Percentiles rank a stretch among this genome's conserved stretches.
Conservation (phyloP, 1,139 yeast species). For the Yamadazyma membranifaciens region DNA sequence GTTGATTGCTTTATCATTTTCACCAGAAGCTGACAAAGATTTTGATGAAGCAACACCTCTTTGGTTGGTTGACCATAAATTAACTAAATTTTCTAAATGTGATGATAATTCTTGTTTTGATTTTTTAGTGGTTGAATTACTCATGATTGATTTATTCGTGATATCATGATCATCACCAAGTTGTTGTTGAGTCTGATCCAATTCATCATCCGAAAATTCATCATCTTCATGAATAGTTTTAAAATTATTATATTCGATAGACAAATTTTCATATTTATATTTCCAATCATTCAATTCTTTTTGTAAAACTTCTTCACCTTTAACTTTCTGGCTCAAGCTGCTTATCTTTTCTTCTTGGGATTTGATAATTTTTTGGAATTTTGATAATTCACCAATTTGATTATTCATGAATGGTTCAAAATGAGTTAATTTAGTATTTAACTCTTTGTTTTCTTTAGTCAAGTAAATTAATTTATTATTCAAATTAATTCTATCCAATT, state of each 20-base stretch:
- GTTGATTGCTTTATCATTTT: slow-evolving; percentile 4
- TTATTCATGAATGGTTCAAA: slow-evolving; percentile 57
- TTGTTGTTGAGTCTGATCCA: slow-evolving; percentile 18
- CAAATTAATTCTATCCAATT: slow-evolving; percentile 43
- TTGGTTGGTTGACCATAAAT: slow-evolving; percentile 27
- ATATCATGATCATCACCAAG: slow-evolving; percentile 14
- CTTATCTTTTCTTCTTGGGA: slow-evolving; percentile 51
- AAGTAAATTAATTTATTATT: slow-evolving; percentile 46
- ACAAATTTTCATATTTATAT: slow-evolving; percentile 42
- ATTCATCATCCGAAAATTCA: slow-evolving; percentile 27
- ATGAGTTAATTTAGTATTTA: slow-evolving; percentile 40
- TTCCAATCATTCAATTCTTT: slow-evolving; percentile 50
- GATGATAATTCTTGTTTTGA: slow-evolving; percentile 36
- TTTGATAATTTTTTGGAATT: slow-evolving; percentile 54
- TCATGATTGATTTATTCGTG: slow-evolving; percentile 27
- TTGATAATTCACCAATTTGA: slow-evolving; percentile 52
- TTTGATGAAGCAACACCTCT: not conserved
- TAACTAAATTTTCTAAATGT: slow-evolving; percentile 40
- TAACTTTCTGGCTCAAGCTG: slow-evolving; percentile 39
- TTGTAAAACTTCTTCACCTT: slow-evolving; percentile 44
- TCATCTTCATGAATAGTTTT: slow-evolving; percentile 37
- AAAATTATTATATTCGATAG: slow-evolving; percentile 44
- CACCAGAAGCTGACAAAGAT: slow-evolving; percentile 1
- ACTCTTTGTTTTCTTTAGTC: slow-evolving; percentile 43
- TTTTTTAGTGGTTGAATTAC: slow-evolving; percentile 22